Percentiles rank a stretch among this genome's conserved stretches.
These are phyloP conservation scores for Tricholoma sp. DNA, from an alignment of 768 basidiomycete species.

Conservation along the genomic window DNA sequence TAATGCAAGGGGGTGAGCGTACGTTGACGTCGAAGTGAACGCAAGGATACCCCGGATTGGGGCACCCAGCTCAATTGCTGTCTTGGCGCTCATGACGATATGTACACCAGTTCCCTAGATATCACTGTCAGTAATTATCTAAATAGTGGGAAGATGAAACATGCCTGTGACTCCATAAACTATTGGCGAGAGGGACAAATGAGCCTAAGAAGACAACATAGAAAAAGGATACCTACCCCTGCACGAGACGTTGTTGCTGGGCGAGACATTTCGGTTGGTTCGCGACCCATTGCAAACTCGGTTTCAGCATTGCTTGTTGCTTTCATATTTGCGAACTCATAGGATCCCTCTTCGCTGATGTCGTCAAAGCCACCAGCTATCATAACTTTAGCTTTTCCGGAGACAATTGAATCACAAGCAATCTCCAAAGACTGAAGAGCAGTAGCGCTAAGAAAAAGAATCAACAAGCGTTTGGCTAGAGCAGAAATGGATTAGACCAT, in stretches of 20 bases:
- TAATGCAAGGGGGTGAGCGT: conserved; percentile 24
- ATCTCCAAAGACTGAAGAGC: conserved; percentile 98
- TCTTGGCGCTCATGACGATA: conserved; percentile 95
- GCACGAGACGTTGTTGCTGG: conserved; percentile 94
- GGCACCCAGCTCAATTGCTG: conserved; percentile 89
- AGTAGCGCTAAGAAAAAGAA: conserved; percentile 60
- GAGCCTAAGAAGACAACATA: conserved; percentile 5
- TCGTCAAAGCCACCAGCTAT: conserved; percentile 98
- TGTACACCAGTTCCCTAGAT: conserved; percentile 84
- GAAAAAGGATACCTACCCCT: conserved; percentile 54
- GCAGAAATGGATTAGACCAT: conserved; percentile 20
- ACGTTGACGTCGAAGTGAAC: conserved; percentile 96
- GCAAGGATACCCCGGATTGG: conserved; percentile 92
- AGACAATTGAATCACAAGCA: conserved; percentile 91
- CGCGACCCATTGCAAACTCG: conserved; percentile 98
- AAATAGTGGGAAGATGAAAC: background rate
- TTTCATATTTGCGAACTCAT: conserved; percentile 99
- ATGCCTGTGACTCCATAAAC: conserved; percentile 88
- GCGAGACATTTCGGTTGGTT: conserved; percentile 98
- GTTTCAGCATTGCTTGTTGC: conserved; percentile 96
- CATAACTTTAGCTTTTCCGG: conserved; percentile 99
- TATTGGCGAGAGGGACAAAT: conserved; percentile 17
- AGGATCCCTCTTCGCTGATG: conserved; percentile 96
- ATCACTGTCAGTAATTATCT: background rate
- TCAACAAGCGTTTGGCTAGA: conserved; percentile 3